Evolutionary conservation across 441 rosid genomes (phyloP).

Genomic region (Isatis lusitanica): DNA sequence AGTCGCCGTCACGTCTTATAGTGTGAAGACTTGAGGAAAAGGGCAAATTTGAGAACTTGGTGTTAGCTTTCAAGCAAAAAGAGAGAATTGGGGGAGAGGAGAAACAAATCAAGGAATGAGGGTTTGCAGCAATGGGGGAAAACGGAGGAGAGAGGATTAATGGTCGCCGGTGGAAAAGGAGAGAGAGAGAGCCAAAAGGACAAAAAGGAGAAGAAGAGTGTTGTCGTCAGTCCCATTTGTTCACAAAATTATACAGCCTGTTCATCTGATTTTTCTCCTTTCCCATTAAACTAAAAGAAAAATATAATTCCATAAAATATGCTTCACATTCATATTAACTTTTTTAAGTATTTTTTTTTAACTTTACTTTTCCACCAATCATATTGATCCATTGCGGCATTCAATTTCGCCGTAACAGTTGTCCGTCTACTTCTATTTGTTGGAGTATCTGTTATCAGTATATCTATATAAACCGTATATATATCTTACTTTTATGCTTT

Average conservation of each 20-base stretch:
- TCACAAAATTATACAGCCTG: conserved; percentile 40
- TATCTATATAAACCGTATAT: background rate
- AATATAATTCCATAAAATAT: conserved; percentile 1
- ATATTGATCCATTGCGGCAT: conserved; percentile 27
- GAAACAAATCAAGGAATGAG: conserved; percentile 27
- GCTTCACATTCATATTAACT: background rate
- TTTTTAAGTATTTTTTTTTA: background rate
- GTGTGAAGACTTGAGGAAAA: background rate
- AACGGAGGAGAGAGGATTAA: conserved; percentile 31
- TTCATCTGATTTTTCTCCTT: conserved; percentile 35
- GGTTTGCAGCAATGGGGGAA: conserved; percentile 21
- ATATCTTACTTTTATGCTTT: background rate
- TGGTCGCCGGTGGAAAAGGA: conserved; percentile 36
- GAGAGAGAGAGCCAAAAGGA: conserved; percentile 32
- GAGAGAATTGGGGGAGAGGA: conserved; percentile 19
- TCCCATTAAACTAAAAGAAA: background rate
- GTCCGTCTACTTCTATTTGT: conserved; percentile 22
- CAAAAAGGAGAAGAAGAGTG: conserved; percentile 37
- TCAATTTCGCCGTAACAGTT: conserved; percentile 38
- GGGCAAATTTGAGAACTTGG: background rate
- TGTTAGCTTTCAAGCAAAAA: background rate
- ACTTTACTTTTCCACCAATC: conserved; percentile 33
- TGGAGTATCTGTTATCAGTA: background rate
- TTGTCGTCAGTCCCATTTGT: conserved; percentile 41
- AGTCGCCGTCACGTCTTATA: conserved; percentile 38